These are phyloP conservation scores for Kodamaea derodonti DNA, from an alignment of 1,139 yeast genomes.

Conservation along the genomic window DNA sequence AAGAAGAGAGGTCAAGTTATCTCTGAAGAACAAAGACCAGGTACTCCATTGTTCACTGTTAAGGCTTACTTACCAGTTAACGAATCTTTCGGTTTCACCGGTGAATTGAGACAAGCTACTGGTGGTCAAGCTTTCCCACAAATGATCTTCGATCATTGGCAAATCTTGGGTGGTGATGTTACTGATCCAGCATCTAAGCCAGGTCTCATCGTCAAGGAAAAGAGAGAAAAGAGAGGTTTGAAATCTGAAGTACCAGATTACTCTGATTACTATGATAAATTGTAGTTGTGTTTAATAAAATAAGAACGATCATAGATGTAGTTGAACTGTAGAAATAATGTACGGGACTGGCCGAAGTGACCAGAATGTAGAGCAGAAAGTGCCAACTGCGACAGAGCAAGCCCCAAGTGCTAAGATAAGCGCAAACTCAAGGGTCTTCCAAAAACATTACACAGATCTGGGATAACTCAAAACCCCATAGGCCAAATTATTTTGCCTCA, in stretches of 20 bases:
- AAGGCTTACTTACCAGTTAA: slow-evolving; percentile 99
- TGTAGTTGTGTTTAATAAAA: slow-evolving; percentile 35
- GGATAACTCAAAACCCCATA: too few species aligned
- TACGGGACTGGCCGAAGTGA: too few species aligned
- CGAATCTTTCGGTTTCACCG: slow-evolving; percentile 99
- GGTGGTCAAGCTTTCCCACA: slow-evolving; percentile 99
- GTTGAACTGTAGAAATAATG: not conserved
- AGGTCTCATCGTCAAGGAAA: slow-evolving; percentile 83
- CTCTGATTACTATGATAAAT: slow-evolving; percentile 99
- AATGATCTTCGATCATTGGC: slow-evolving; percentile 99
- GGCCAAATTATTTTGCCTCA: too few species aligned
- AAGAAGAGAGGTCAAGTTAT: slow-evolving; percentile 99
- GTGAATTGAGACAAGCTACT: slow-evolving; percentile 99
- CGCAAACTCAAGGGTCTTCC: too few species aligned
- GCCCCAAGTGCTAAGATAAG: too few species aligned
- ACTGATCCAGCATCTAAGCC: slow-evolving; percentile 90
- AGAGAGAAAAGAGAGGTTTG: slow-evolving; percentile 97
- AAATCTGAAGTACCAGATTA: slow-evolving; percentile 98
- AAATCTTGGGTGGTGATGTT: slow-evolving; percentile 86
- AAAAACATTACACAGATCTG: too few species aligned
- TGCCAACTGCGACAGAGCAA: too few species aligned
- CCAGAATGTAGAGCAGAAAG: too few species aligned
- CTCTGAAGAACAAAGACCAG: slow-evolving; percentile 99
- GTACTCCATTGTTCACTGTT: slow-evolving; percentile 98
- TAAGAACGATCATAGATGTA: not conserved